Conservation (phyloP, 2,329 filamentous ascomycete genomes). For the Arthrobotrys sphaeroides region DNA sequence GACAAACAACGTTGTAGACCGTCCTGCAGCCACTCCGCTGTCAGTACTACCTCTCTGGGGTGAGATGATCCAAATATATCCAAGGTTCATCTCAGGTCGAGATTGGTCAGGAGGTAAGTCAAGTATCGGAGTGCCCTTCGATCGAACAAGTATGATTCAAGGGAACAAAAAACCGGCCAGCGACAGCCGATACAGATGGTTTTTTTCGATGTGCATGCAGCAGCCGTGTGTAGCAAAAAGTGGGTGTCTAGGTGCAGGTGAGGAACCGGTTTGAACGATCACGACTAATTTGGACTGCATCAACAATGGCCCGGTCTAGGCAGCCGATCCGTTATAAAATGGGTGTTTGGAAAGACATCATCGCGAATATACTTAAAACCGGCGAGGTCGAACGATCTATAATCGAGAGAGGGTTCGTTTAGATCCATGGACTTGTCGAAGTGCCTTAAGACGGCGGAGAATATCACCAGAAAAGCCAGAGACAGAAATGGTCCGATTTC, state of each 20-base stretch:
- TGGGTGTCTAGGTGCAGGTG: conserved; percentile 14
- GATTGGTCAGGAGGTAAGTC: conserved; percentile 13
- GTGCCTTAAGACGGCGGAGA: conserved; percentile 22
- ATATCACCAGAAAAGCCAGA: background rate
- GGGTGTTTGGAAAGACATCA: conserved; percentile 17
- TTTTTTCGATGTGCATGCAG: background rate
- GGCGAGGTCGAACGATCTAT: background rate
- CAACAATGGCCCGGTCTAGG: conserved; percentile 22
- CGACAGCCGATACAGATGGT: background rate
- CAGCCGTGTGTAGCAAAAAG: background rate
- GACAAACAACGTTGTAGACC: conserved; percentile 49
- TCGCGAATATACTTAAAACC: background rate
- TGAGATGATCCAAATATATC: conserved; percentile 48
- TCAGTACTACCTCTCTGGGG: conserved; percentile 48
- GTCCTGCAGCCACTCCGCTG: conserved; percentile 54
- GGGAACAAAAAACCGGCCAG: background rate
- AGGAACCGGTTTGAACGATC: conserved; percentile 21
- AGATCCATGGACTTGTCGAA: background rate
- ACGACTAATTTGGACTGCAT: conserved; percentile 11
- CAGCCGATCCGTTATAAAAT: conserved; percentile 43
- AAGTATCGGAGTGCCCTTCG: background rate
- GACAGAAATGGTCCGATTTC: background rate
- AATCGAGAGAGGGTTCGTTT: background rate
- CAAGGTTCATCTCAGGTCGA: conserved; percentile 22
- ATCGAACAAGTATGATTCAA: background rate